Base-by-base conservation (phyloP, 2,329 filamentous ascomycete genomes). In the Colletotrichum sp. region DNA sequence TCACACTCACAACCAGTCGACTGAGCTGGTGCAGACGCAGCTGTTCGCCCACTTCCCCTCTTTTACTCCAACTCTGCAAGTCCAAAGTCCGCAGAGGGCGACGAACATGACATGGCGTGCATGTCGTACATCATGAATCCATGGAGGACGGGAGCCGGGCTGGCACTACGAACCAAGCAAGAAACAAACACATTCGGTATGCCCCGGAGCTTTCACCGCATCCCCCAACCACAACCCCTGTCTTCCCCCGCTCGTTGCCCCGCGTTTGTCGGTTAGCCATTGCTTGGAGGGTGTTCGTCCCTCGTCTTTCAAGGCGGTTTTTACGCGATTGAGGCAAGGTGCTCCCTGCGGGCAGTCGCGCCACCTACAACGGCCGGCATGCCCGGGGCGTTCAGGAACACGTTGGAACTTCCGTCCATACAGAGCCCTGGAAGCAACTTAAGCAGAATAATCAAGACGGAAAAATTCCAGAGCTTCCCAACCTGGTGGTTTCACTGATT, bases 231-330 rank as follows among this genome's bases (percentile, higher is more conserved):
- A 4, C 36, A 56, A 61, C 69, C 63, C 43, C 63, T 18, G 24
- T 64, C 63, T 32, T 38, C 56, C 69, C 73, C 69, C 55, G 56
- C 52, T 61, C 43, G 0, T 10, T 73, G 28, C 69, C 73, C 73
- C 73, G 73, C 73, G 58, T 69, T 73, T 52, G 67, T 71, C 72
- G 61, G 61, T 58, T 74, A 71, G 63, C 34, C 67, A 1, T 2
- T 26, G n/a, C 24, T 61, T 14, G 16, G 48, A 36, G 55, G 59
- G 7, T 24, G 67, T 71, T 65, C 68, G 59, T 74, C 61, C 61
- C 68, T 71, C 55, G 48, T 66, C 59, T 21, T 55, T 16, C 34
- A 71, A 34, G 21, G 30, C 56, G 28, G 58, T 26, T 16, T 26
- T 63, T 13, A 26, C 58, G 36, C 3, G 26, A 28, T 55, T 10